A percentile compares a stretch with the other conserved stretches of the same genome.
Evolutionary conservation across 129 eudicot species (phyloP).

Genomic region (Heracleum sosnowskyi): DNA sequence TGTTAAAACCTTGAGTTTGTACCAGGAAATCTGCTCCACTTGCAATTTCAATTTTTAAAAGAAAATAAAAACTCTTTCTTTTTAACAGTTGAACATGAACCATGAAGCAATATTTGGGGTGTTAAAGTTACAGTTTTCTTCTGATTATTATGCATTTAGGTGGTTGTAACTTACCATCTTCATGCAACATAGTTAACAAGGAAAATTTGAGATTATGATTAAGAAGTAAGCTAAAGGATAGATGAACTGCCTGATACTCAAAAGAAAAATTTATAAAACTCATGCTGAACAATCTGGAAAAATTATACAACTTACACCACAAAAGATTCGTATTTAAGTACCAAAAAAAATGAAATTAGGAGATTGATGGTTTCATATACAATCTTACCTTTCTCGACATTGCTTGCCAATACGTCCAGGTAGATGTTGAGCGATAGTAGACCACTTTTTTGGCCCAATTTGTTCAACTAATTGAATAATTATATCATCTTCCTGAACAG

Average conservation of each 20-base stretch:
- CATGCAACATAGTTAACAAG: neutral
- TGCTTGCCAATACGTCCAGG: conserved; percentile 96
- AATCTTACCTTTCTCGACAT: conserved; percentile 78
- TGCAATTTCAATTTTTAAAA: neutral
- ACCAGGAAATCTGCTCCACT: neutral
- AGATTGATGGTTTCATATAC: neutral
- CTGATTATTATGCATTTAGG: neutral
- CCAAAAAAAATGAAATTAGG: neutral
- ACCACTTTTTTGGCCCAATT: conserved; percentile 86
- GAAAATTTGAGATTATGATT: neutral
- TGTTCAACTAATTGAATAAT: conserved; percentile 52
- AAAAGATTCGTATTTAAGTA: neutral
- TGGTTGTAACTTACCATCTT: neutral
- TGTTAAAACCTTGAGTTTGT: neutral
- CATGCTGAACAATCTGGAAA: neutral
- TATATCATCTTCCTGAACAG: conserved; percentile 70
- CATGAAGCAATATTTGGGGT: neutral
- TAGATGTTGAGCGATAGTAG: conserved; percentile 72
- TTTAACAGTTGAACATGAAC: neutral
- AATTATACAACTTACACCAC: neutral
- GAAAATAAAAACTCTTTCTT: neutral
- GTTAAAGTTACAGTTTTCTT: neutral
- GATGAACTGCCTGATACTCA: neutral
- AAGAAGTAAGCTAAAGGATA: neutral
- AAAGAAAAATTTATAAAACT: neutral